A percentile compares a stretch with the other conserved stretches of the same genome.
These are phyloP conservation scores for Vicia villosa DNA, from an alignment of 306 rosid genomes.

Conservation along the genomic window DNA sequence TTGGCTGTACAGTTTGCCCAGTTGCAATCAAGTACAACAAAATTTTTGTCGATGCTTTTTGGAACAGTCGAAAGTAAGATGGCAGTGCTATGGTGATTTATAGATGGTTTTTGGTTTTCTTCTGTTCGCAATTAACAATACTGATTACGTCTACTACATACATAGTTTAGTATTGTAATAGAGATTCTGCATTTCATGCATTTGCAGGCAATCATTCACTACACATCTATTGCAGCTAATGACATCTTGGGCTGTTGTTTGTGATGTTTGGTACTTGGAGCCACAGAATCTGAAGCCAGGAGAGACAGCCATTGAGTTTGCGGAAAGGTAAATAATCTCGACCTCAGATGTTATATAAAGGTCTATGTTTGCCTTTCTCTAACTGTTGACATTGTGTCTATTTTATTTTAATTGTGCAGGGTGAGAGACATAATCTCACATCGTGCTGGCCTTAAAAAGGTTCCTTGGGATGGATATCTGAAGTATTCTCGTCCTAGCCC, in stretches of 20 bases:
- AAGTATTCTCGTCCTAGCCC: constrained; percentile 97
- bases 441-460: constrained; percentile 93
- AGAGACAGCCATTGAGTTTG: constrained; percentile 95
- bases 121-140: not conserved
- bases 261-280: constrained; percentile 99
- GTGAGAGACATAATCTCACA: constrained; percentile 81
- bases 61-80: constrained; percentile 96
- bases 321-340: constrained; percentile 71
- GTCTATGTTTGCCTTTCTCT: not conserved
- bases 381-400: constrained; percentile 6
- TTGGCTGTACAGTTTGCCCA: constrained; percentile 93
- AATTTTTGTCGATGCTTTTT: constrained; percentile 94
- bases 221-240: constrained; percentile 92
- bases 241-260: constrained; percentile 99
- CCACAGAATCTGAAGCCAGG: constrained; percentile 86
- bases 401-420: constrained; percentile 49
- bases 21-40: constrained; percentile 95
- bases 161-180: constrained; percentile 2
- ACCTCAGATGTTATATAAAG: not conserved
- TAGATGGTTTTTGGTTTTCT: not conserved
- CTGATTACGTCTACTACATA: not conserved
- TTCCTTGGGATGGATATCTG: constrained; percentile 98
- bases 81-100: not conserved
- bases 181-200: constrained; percentile 23
- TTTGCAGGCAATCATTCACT: constrained; percentile 92